These are phyloP conservation scores for Aspergillus asperescens DNA, from an alignment of 495 filamentous ascomycete species.

Conservation along the genomic window DNA sequence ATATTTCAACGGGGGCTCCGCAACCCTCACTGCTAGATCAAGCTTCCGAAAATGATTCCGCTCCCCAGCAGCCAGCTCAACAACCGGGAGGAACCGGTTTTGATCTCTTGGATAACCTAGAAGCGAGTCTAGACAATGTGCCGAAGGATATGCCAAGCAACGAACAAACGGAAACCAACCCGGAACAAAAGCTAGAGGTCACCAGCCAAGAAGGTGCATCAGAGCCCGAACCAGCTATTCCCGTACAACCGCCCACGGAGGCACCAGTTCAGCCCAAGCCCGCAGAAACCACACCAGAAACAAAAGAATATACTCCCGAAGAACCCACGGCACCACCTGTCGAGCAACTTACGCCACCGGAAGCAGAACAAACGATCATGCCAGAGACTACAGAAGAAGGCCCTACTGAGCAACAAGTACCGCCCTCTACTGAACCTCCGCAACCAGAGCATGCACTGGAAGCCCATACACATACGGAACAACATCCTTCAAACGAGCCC, in stretches of 20 bases:
- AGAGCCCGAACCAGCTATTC: neutral
- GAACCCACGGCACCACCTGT: neutral
- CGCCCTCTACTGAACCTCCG: neutral
- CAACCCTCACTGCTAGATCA: neutral
- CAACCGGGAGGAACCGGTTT: neutral
- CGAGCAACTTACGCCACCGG: conserved; percentile 10
- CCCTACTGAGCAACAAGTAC: neutral
- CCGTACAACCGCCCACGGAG: conserved; percentile 2
- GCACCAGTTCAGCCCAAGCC: neutral
- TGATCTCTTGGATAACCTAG: conserved; percentile 21
- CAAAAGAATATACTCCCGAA: neutral
- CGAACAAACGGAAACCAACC: neutral
- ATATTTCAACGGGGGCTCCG: neutral
- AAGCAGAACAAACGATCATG: neutral
- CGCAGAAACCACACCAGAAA: neutral
- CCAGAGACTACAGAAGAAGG: neutral
- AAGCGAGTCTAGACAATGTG: conserved; percentile 19
- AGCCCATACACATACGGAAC: neutral
- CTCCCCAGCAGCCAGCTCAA: conserved; percentile 3
- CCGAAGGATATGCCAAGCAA: neutral
- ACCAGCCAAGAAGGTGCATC: neutral
- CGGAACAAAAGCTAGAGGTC: conserved; percentile 2
- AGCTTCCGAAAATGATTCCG: neutral
- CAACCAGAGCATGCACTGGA: neutral
- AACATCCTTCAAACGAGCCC: neutral